Conservation (phyloP, 2,329 filamentous ascomycete species). For the Colletotrichum spaethianum region DNA sequence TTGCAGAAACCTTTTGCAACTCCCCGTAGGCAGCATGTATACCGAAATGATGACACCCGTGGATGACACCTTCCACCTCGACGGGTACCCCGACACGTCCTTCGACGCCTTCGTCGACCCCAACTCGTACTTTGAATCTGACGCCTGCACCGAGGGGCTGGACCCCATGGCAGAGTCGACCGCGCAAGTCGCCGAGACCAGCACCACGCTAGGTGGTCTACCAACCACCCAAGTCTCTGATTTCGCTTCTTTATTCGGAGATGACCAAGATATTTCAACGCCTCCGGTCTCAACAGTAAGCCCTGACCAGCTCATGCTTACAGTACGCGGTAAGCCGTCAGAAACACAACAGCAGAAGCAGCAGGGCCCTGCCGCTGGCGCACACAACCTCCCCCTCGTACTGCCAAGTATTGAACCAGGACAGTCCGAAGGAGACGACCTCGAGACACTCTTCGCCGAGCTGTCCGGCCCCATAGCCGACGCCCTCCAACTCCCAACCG, state of each 20-base stretch:
- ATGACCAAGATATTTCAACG: background rate
- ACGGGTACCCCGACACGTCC: background rate
- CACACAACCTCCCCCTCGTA: background rate
- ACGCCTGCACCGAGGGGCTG: constrained; percentile 22
- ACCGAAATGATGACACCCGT: background rate
- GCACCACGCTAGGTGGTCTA: background rate
- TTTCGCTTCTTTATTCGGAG: constrained; percentile 4
- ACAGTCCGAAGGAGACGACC: background rate
- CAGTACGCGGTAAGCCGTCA: background rate
- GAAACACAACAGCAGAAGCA: background rate
- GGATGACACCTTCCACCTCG: background rate
- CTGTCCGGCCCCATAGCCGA: background rate
- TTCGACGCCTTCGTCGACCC: constrained; percentile 26
- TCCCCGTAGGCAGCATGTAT: background rate
- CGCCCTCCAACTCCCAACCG: background rate
- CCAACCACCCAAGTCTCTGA: background rate
- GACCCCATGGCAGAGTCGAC: background rate
- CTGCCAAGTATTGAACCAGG: constrained; percentile 1
- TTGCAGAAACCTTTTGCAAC: background rate
- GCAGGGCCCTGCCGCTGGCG: background rate
- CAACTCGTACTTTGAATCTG: background rate
- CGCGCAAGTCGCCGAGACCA: background rate
- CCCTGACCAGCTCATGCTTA: background rate
- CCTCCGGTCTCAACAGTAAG: background rate
- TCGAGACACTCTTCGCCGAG: constrained; percentile 2